These are phyloP conservation scores for Leccinellum albellum DNA, from an alignment of 768 basidiomycete species.

Conservation along the genomic window DNA sequence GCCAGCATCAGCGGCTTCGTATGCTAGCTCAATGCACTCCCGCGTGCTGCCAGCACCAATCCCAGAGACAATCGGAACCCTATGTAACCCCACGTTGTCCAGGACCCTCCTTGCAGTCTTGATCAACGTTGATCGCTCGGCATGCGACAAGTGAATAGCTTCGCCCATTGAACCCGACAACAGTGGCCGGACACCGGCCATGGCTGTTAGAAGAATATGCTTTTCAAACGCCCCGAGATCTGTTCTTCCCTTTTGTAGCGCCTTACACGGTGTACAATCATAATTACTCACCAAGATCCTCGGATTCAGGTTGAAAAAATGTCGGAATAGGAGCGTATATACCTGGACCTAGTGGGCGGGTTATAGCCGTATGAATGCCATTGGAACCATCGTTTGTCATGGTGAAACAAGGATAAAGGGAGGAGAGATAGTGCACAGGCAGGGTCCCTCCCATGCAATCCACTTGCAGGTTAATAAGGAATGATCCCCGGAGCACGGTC, in stretches of 20 bases:
- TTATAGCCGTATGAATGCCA: slow-evolving; percentile 16
- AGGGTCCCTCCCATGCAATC: background rate
- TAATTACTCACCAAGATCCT: slow-evolving; percentile 71
- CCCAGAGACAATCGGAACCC: slow-evolving; percentile 73
- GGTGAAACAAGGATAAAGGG: slow-evolving; percentile 1
- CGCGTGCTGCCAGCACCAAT: slow-evolving; percentile 82
- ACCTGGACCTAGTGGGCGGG: slow-evolving; percentile 65
- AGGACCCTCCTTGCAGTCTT: slow-evolving; percentile 65
- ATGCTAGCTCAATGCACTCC: slow-evolving; percentile 71
- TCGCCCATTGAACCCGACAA: slow-evolving; percentile 85
- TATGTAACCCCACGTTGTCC: slow-evolving; percentile 55
- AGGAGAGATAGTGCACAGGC: background rate
- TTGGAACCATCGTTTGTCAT: slow-evolving; percentile 39
- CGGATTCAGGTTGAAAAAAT: slow-evolving; percentile 71
- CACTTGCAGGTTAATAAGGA: slow-evolving; percentile 5
- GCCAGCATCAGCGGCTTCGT: slow-evolving; percentile 77
- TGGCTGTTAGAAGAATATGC: slow-evolving; percentile 62
- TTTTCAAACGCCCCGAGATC: slow-evolving; percentile 67
- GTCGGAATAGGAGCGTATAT: slow-evolving; percentile 85
- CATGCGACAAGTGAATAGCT: slow-evolving; percentile 66
- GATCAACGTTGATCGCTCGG: slow-evolving; percentile 65
- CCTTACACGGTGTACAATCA: background rate
- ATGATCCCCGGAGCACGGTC: slow-evolving; percentile 5
- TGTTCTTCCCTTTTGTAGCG: slow-evolving; percentile 5
- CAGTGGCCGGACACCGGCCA: slow-evolving; percentile 66